phyloP scores from a whole-genome alignment of 257 asterid genomes.

The Nicotiana otophora region DNA sequence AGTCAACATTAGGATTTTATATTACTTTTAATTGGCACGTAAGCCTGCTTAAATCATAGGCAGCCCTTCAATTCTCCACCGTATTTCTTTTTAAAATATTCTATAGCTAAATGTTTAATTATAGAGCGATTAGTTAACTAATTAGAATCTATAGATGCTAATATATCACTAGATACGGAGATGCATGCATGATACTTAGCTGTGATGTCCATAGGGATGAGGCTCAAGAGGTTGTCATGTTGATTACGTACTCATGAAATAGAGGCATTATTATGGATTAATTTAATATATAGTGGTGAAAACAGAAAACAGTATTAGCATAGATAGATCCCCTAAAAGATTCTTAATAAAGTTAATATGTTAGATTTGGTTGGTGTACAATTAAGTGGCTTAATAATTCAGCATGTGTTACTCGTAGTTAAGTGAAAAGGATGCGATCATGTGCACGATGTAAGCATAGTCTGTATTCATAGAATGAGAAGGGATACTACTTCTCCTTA shows the following conservation, averaged over 20 bases:
- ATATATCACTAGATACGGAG: not conserved
- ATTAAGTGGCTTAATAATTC: not conserved
- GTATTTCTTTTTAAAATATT: not conserved
- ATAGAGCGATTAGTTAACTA: not conserved
- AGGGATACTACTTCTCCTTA: too few relatives aligned
- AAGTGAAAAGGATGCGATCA: not conserved
- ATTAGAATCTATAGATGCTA: not conserved
- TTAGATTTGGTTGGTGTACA: not conserved
- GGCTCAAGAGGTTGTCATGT: not conserved
- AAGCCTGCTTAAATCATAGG: too few relatives aligned
- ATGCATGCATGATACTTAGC: not conserved
- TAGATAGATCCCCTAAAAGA: not conserved
- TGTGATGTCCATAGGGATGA: slow-evolving; percentile 7
- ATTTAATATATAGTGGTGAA: not conserved
- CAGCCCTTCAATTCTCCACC: too few relatives aligned
- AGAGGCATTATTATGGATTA: not conserved
- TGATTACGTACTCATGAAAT: not conserved
- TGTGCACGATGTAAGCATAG: not conserved
- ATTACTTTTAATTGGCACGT: too few relatives aligned
- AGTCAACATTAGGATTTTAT: too few relatives aligned
- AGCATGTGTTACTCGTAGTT: not conserved
- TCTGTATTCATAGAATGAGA: slow-evolving; percentile 1
- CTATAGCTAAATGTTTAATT: not conserved
- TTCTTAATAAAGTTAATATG: not conserved
- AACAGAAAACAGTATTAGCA: not conserved